Evolutionary conservation across 2,329 filamentous ascomycete species (phyloP), one percentile per base, ranked within the genome.

Genomic region (Sclerotinia trifoliorum): DNA sequence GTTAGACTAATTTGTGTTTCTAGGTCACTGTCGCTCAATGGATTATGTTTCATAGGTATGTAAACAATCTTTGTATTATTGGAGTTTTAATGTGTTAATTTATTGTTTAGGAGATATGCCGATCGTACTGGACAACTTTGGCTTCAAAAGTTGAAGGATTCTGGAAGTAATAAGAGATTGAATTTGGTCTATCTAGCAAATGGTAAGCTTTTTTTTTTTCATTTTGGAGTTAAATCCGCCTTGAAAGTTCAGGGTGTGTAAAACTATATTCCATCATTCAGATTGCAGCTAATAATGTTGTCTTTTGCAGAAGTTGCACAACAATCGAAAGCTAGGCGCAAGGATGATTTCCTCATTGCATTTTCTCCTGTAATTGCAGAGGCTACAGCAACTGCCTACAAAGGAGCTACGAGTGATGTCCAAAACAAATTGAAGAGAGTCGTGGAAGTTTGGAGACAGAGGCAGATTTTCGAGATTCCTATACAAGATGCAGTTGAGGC

Each of bases 41-140:
- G 96, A 95, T 99, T 71, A 96, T 99, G 90, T 99, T 99, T 79
- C 94, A 99, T 81, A 90, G 93, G 93, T 96, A 88, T 71, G 79
- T 72, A 62, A 68, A 69, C 61, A 54, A 13, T 46, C 29, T 51
- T 46, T 51, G 62, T 15, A 58, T 44, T 17, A 17, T 21, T 7
- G 42, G 17, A 5, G 58, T 66, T 57, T 24, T 6, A 35, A 56
- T 71, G 52, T 71, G 29, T 79, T 81, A 73, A 80, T 74, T 68
- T 65, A 57, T 44, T 63, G 35, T 71, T 69, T 64, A 97, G 94
- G 79, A 89, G 95, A 78, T 92, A 97, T 80, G 94, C 96, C 66
- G 92, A 97, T 74, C 89, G 92, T 71, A 97, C 94, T 26, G 94
- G 93, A 26, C 90, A 94, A 78, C 86, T 98, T 65, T 99, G 95